A percentile compares a stretch with the other conserved stretches of the same genome.
Evolutionary conservation across 2,329 filamentous ascomycete genomes (phyloP).

Genomic region (Fusarium austroafricanum): DNA sequence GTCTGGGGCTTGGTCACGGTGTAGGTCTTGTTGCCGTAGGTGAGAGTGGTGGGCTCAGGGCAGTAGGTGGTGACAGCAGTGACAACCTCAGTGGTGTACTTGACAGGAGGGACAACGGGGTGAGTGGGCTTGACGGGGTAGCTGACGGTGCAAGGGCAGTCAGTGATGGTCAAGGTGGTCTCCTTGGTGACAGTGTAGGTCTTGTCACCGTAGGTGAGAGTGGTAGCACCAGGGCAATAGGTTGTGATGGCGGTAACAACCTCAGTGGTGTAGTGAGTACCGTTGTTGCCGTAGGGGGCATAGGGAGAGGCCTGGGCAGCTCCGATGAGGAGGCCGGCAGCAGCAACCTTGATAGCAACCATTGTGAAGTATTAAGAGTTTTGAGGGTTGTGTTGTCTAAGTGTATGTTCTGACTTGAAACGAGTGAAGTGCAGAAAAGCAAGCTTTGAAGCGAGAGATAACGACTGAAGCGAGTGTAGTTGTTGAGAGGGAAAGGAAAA

Average conservation of each 20-base stretch:
- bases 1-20: constrained; percentile 32
- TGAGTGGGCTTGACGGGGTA: constrained; percentile 59
- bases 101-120: constrained; percentile 18
- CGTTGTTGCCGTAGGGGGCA: constrained; percentile 17
- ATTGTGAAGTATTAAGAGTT: constrained; percentile 21
- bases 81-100: constrained; percentile 28
- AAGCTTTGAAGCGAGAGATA: constrained; percentile 14
- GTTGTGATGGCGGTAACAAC: constrained; percentile 74
- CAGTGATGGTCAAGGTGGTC: constrained; percentile 76
- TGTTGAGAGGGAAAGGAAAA: not conserved
- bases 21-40: constrained; percentile 49
- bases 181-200: constrained; percentile 78
- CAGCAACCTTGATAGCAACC: constrained; percentile 27
- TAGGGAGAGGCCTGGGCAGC: constrained; percentile 25
- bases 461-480: constrained; percentile 40
- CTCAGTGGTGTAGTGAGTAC: constrained; percentile 68
- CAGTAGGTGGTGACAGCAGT: constrained; percentile 54
- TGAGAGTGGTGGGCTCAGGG: constrained; percentile 47
- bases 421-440: constrained; percentile 29
- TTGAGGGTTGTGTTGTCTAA: not conserved
- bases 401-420: constrained; percentile 21
- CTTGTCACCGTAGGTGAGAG: constrained; percentile 70
- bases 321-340: constrained; percentile 36
- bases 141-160: constrained; percentile 77
- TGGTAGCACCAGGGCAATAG: constrained; percentile 76